Percentiles rank a stretch among this genome's conserved stretches.
These are phyloP conservation scores for Macadamia tetraphylla DNA, from an alignment of 164 flowering plant genomes.

Conservation along the genomic window DNA sequence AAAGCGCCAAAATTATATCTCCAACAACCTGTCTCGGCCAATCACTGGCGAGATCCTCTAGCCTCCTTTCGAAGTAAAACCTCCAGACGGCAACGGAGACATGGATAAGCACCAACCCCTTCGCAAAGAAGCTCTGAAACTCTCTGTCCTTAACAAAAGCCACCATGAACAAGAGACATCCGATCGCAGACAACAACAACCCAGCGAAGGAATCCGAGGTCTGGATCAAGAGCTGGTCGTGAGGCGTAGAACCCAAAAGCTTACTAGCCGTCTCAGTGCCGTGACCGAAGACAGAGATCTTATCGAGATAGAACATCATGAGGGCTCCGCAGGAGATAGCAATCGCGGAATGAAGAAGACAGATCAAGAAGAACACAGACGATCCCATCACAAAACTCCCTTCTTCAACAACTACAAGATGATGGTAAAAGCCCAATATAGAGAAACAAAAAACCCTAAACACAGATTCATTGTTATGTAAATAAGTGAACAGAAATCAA, in stretches of 20 bases:
- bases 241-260: conserved; percentile 71
- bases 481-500: background rate
- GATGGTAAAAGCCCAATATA: background rate
- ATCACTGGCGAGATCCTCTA: conserved; percentile 60
- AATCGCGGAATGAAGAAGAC: conserved; percentile 55
- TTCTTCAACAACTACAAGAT: background rate
- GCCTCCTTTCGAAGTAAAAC: conserved; percentile 54
- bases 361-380: conserved; percentile 48
- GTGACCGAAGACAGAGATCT: conserved; percentile 48
- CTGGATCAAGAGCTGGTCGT: conserved; percentile 61
- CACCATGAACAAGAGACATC: conserved; percentile 64
- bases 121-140: conserved; percentile 69
- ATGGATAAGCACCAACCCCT: conserved; percentile 63
- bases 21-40: conserved; percentile 62
- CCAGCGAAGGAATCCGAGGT: conserved; percentile 75
- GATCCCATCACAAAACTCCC: conserved; percentile 29
- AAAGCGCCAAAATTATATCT: conserved; percentile 52
- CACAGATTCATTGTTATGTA: background rate
- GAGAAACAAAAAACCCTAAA: background rate
- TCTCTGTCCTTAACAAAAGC: conserved; percentile 60
- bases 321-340: conserved; percentile 57
- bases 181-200: conserved; percentile 59
- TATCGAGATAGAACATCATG: conserved; percentile 69
- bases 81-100: conserved; percentile 67
- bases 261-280: conserved; percentile 59